Base-by-base conservation (phyloP, 495 filamentous ascomycete genomes). In the Chaetomium fimeti region DNA sequence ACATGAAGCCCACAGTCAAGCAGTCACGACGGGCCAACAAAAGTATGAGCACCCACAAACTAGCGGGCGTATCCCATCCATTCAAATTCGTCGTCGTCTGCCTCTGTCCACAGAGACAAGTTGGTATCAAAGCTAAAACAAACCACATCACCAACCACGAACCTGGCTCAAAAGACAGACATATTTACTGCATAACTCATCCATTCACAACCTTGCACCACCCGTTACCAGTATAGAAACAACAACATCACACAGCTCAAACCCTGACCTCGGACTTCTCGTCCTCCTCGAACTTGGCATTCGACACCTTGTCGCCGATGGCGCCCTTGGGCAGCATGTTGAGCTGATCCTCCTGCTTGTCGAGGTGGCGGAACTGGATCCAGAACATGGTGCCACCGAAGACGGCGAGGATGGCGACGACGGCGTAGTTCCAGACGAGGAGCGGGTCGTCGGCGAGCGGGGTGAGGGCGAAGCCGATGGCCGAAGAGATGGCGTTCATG, bases 381-480 rank as follows among this genome's bases (percentile, higher is more conserved):
- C 84, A 90, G 77, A 93, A 92, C 6, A 79, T 75, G 38, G 79
- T 61, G 6, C 81, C 82, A n/a, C 83, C 86, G 6, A 87, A 51
- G 59, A 83, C 82, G 4, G 88, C 82, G 18, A 90, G 70, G 36
- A 90, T 80, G 12, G 85, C 88, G 29, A 88, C 82, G 2, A 82
- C 68, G 6, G 77, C 81, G 71, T 92, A 91, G 71, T 90, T 75
- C 77, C 81, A 83, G 25, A 84, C 76, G n/a, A 93, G 78, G 4
- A 86, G 70, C 0, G 90, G 89, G 68, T 93, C 90, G 11, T 75
- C 78, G n/a, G 85, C 81, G 2, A 91, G 76, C 6, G 82, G 76
- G 16, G 85, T 81, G n/a, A 91, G 76, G 0, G 88, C 88, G 74
- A 90, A 82, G 11, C 86, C 87, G 51, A 93, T 79, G 20, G 89